Evolutionary conservation across 2,329 filamentous ascomycete genomes (phyloP), one percentile per base, ranked within the genome.

Genomic region (Penicillium hordei): DNA sequence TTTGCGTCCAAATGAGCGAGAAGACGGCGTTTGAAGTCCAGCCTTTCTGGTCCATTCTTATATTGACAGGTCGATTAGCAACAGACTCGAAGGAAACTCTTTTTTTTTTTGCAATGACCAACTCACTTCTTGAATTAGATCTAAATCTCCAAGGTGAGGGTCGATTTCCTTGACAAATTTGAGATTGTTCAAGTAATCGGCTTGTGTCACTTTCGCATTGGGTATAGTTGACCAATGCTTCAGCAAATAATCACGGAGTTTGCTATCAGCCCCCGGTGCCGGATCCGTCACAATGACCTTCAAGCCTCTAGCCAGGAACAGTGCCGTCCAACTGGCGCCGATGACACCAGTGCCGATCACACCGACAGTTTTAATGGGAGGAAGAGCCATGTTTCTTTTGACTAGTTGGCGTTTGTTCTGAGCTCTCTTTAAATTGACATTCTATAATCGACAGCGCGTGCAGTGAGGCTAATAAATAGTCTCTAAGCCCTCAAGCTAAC

Each of bases 241-340:
- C 5, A 63, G 19, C 17, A 72, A 53, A 38, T 70, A 66, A 8
- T 49, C 44, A 9, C 59, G 36, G 15, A 76, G 65, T 27, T 67
- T 70, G 36, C 63, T 60, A 52, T 75, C 68, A 2, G 76, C 71
- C 21, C 69, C 67, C 13, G 71, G 65, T 7, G 72, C 74, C 50
- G 76, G 75, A 55, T 80, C 76, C n/a, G 73, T 76, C 19, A 75
- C 73, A 5, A 75, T 65, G n/a, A 79, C 77, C 19, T 65, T 63
- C n/a, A 74, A 60, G 21, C 75, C 75, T 46, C 71, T 68, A 5
- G 75, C 67, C 0, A 27, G 27, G 27, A 27, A 27, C 8, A 27
- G 66, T 10, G 72, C 73, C 2, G 76, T 73, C 77, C 78, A 80
- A 12, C 71, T 75, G 19, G 75, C 72, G 19, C 27, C 27, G 27